Evolutionary conservation across 1,139 yeast genomes (phyloP).

Genomic region (Lodderomyces jiufengensis): DNA sequence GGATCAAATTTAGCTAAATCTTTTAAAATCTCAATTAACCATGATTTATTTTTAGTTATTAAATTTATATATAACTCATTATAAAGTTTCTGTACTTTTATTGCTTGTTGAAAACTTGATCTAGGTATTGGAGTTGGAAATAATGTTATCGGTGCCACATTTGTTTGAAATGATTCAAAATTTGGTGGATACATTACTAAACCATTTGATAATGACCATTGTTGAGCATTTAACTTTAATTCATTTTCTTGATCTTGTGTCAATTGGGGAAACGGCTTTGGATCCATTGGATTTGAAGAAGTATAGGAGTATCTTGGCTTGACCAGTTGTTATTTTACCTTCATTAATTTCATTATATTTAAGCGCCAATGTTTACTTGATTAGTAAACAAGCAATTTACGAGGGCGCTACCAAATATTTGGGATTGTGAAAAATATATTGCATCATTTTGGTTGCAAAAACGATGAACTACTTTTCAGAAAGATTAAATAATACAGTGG

Average conservation of each 20-base stretch:
- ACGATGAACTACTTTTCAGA: too few species aligned
- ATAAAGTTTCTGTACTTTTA: conserved; percentile 63
- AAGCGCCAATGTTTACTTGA: too few species aligned
- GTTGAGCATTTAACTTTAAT: conserved; percentile 48
- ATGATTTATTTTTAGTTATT: conserved; percentile 47
- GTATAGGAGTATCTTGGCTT: too few species aligned
- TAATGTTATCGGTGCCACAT: conserved; percentile 80
- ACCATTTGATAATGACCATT: conserved; percentile 80
- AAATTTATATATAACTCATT: conserved; percentile 72
- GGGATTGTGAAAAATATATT: too few species aligned
- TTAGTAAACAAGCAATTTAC: too few species aligned
- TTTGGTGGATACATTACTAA: conserved; percentile 71
- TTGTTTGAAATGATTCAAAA: conserved; percentile 44
- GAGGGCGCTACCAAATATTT: too few species aligned
- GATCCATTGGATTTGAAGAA: too few species aligned
- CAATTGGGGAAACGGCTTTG: conserved; percentile 33
- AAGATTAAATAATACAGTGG: too few species aligned
- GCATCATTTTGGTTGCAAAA: too few species aligned
- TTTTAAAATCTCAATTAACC: conserved; percentile 58
- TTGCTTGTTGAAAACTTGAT: conserved; percentile 61
- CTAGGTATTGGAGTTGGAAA: conserved; percentile 88
- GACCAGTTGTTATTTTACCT: too few species aligned
- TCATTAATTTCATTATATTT: too few species aligned
- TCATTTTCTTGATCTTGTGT: conserved; percentile 22
- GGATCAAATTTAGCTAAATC: conserved; percentile 59